Conservation (phyloP, 2,329 filamentous ascomycete species). For the Cordyceps javanica region DNA sequence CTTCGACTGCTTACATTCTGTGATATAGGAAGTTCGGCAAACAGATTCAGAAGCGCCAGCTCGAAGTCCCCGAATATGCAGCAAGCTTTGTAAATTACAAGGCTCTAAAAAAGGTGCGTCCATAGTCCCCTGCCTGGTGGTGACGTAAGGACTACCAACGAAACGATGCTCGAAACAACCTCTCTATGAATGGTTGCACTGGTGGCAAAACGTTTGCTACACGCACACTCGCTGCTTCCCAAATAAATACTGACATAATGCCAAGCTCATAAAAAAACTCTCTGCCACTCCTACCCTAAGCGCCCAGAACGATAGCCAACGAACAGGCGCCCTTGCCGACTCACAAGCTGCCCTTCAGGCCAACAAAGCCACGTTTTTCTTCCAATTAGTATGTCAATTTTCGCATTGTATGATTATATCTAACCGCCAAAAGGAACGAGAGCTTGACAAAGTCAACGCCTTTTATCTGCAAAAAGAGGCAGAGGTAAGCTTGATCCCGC, state of each 20-base stretch:
- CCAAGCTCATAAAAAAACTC: slow-evolving; percentile 94
- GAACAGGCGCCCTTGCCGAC: slow-evolving; percentile 49
- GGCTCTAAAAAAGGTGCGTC: slow-evolving; percentile 86
- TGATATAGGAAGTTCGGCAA: slow-evolving; percentile 93
- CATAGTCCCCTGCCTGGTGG: background rate
- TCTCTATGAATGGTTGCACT: background rate
- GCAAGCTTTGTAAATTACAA: slow-evolving; percentile 99
- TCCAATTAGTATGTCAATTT: slow-evolving; percentile 67
- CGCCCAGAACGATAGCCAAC: slow-evolving; percentile 61
- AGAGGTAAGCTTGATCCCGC: slow-evolving; percentile 56
- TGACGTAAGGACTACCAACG: background rate
- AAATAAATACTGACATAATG: background rate
- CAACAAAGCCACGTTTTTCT: slow-evolving; percentile 98
- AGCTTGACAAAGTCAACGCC: slow-evolving; percentile 96
- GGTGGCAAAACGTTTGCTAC: background rate
- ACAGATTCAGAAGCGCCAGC: slow-evolving; percentile 97
- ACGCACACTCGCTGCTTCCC: too few species aligned
- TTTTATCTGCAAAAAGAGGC: slow-evolving; percentile 98
- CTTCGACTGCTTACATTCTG: slow-evolving; percentile 1
- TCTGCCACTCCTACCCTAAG: slow-evolving; percentile 82
- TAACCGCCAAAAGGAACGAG: slow-evolving; percentile 66
- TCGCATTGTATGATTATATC: slow-evolving; percentile 26
- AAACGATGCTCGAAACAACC: background rate
- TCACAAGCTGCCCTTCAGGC: slow-evolving; percentile 88
- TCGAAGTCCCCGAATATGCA: slow-evolving; percentile 98